These are phyloP conservation scores for Geranium rotundifolium DNA, from an alignment of 345 rosid genomes.

Conservation along the genomic window DNA sequence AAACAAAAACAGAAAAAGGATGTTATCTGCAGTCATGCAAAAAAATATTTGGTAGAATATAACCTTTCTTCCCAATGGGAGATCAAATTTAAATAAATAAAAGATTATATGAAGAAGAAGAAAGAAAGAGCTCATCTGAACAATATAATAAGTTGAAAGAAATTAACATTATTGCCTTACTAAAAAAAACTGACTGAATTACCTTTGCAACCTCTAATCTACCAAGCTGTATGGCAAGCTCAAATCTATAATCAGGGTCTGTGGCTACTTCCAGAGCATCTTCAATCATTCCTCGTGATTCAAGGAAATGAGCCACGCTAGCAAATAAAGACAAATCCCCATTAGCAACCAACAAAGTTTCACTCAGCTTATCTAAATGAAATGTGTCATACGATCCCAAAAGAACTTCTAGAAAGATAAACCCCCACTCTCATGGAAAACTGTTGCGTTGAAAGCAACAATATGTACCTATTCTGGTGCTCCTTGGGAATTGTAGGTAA, in stretches of 20 bases:
- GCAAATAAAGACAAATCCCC: constrained; percentile 17
- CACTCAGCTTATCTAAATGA: neutral
- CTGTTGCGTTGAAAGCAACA: neutral
- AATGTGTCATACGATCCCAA: too few relatives aligned
- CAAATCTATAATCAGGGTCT: constrained; percentile 93
- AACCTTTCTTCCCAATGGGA: neutral
- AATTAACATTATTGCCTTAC: neutral
- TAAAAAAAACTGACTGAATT: constrained; percentile 8
- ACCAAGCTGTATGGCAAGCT: constrained; percentile 91
- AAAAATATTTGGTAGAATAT: neutral
- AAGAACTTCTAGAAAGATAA: neutral
- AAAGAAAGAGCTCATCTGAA: too few relatives aligned
- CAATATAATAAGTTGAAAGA: too few relatives aligned
- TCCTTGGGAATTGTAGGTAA: constrained; percentile 82
- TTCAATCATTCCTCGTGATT: constrained; percentile 94
- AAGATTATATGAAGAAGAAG: too few relatives aligned
- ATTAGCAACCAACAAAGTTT: constrained; percentile 1
- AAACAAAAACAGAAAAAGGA: neutral
- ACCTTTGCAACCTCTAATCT: constrained; percentile 91
- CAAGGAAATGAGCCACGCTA: constrained; percentile 98
- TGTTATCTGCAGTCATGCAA: neutral
- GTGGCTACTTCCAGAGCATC: constrained; percentile 94
- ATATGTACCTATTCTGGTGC: constrained; percentile 65
- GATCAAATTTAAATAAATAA: too few relatives aligned
- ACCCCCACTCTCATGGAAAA: neutral